Conservation (phyloP, 257 asterid species). For the Handroanthus guayacan region DNA sequence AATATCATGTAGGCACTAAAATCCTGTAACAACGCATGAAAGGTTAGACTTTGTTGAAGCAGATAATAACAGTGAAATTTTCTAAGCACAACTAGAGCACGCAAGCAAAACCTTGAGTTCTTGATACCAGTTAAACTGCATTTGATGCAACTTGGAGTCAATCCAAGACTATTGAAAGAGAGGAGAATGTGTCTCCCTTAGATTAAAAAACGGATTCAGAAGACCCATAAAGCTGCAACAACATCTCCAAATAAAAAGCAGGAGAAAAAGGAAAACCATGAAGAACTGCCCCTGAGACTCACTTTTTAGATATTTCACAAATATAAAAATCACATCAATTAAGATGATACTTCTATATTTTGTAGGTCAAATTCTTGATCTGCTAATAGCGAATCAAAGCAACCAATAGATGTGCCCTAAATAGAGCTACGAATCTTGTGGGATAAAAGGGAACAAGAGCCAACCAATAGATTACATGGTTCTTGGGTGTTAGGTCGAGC, state of each 20-base stretch:
- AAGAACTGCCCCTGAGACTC: not conserved
- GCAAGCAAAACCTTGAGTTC: not conserved
- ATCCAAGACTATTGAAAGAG: not conserved
- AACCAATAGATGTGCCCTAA: no score
- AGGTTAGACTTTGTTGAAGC: not conserved
- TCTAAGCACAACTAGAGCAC: not conserved
- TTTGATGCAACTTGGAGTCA: not conserved
- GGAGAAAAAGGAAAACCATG: not conserved
- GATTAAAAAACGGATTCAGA: not conserved
- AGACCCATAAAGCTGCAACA: not conserved
- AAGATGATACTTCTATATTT: not conserved
- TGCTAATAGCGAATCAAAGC: not conserved
- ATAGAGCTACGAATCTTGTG: no score
- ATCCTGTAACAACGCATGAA: not conserved
- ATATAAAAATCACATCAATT: not conserved
- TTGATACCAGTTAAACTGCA: not conserved
- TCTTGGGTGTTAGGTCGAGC: no score
- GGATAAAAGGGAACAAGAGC: no score
- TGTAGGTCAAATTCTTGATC: not conserved
- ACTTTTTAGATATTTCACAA: not conserved
- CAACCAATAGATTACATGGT: no score
- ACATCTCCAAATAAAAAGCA: not conserved
- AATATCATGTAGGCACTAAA: no score
- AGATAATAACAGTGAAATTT: not conserved
- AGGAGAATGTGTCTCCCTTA: not conserved